These are phyloP conservation scores for Monosporozyma unispora DNA, from an alignment of 805 yeast species.

Conservation along the genomic window DNA sequence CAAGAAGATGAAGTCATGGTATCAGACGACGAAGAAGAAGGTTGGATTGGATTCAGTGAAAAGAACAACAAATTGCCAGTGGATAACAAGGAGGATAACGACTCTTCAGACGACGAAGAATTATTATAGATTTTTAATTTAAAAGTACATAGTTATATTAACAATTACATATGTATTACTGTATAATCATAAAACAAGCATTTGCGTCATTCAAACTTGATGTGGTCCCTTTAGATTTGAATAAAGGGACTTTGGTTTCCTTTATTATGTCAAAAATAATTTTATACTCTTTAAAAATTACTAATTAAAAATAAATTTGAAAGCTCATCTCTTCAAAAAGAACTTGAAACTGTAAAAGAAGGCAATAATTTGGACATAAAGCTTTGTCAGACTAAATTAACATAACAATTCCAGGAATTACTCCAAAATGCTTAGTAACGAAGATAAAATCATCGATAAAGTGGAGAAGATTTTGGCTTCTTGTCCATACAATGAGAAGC, in stretches of 20 bases:
- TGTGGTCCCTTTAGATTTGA: not conserved
- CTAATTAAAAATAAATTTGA: not conserved
- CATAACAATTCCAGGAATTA: not conserved
- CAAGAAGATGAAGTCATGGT: conserved; percentile 10
- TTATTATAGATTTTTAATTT: conserved; percentile 9
- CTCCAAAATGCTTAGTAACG: conserved; percentile 3
- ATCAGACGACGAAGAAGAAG: conserved; percentile 33
- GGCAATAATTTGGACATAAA: not conserved
- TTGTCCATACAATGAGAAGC: conserved; percentile 5
- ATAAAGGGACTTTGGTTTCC: not conserved
- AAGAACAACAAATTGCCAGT: conserved; percentile 21
- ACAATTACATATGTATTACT: not conserved
- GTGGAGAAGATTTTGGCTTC: conserved; percentile 5
- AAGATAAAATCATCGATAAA: conserved; percentile 5
- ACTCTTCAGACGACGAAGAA: conserved; percentile 25
- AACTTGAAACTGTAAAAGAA: not conserved
- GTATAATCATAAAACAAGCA: not conserved
- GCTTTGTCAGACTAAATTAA: not conserved
- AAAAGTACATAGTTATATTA: not conserved
- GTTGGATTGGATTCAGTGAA: conserved; percentile 27
- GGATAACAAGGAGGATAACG: conserved; percentile 10
- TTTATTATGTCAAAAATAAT: not conserved
- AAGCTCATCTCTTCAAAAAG: not conserved
- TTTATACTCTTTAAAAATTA: not conserved
- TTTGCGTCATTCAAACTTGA: not conserved